phyloP scores from a whole-genome alignment of 768 basidiomycete species.

The Cystobasidiopsis lactophilus region DNA sequence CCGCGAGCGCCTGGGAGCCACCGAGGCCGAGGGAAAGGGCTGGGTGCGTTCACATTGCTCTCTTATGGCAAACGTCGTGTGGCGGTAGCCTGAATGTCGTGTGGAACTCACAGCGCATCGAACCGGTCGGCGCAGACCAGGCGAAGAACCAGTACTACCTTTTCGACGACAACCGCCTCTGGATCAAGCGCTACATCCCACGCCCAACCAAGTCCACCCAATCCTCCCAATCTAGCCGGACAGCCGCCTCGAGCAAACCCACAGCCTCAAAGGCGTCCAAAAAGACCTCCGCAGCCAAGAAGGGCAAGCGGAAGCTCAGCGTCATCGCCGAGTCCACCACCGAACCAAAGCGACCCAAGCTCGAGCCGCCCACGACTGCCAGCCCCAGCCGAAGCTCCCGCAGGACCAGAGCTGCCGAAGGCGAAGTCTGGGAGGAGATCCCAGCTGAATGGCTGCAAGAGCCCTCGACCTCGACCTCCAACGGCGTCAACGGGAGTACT shows the following conservation, averaged over 20 bases:
- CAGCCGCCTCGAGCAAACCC: constrained; percentile 9
- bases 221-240: too few relatives aligned
- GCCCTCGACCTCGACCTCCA: too few relatives aligned
- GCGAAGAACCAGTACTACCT: constrained; percentile 65
- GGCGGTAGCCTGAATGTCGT: constrained; percentile 1
- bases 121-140: constrained; percentile 64
- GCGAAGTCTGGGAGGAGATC: constrained; percentile 6
- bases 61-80: too few relatives aligned
- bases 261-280: constrained; percentile 9
- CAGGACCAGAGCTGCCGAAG: constrained; percentile 31
- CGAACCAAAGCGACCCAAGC: background rate
- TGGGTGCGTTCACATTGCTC: constrained; percentile 38
- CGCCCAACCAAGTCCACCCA: constrained; percentile 22
- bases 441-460: constrained; percentile 5
- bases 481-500: too few relatives aligned
- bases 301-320: constrained; percentile 1
- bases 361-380: background rate
- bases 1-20: constrained; percentile 43
- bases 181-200: constrained; percentile 51
- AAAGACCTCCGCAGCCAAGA: background rate
- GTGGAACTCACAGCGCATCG: constrained; percentile 38
- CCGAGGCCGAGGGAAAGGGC: constrained; percentile 48
- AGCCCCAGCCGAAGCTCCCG: constrained; percentile 35
- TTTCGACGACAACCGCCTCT: constrained; percentile 63
- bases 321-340: background rate